Evolutionary conservation across 2,329 filamentous ascomycete species (phyloP).

Genomic region (Colletotrichum spaethianum): DNA sequence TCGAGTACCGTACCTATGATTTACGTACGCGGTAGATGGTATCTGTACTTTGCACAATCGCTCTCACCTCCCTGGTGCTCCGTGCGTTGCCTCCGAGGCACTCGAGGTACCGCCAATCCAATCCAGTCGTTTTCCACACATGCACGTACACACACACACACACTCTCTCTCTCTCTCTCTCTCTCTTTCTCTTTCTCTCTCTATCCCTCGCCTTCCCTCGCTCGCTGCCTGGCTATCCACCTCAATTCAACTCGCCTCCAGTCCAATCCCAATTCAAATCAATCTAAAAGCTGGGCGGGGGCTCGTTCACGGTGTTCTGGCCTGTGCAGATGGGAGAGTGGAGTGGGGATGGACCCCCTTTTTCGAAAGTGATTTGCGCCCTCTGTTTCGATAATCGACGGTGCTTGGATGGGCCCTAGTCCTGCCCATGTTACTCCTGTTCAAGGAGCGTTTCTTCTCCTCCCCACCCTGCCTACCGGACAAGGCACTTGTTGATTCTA

Average conservation of each 20-base stretch:
- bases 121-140: slow-evolving; percentile 11
- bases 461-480: background rate
- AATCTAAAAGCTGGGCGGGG: background rate
- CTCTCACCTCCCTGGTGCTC: slow-evolving; percentile 13
- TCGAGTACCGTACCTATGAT: background rate
- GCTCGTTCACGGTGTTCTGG: background rate
- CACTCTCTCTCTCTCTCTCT: background rate
- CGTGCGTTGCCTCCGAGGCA: slow-evolving; percentile 31
- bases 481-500: background rate
- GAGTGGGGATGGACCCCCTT: slow-evolving; percentile 39
- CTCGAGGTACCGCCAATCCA: slow-evolving; percentile 25
- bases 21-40: background rate
- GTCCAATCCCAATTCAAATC: slow-evolving; percentile 14
- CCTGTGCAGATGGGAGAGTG: slow-evolving; percentile 35
- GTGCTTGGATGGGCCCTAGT: slow-evolving; percentile 34
- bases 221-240: background rate
- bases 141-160: too few relatives aligned
- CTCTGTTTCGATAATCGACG: slow-evolving; percentile 32
- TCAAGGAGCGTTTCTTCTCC: slow-evolving; percentile 1
- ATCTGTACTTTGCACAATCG: background rate
- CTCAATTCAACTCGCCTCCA: background rate
- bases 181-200: background rate
- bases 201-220: background rate
- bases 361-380: slow-evolving; percentile 35
- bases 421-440: slow-evolving; percentile 29